phyloP scores from a whole-genome alignment of 1,284 basidiomycete species.

The Pseudozyma pruni region DNA sequence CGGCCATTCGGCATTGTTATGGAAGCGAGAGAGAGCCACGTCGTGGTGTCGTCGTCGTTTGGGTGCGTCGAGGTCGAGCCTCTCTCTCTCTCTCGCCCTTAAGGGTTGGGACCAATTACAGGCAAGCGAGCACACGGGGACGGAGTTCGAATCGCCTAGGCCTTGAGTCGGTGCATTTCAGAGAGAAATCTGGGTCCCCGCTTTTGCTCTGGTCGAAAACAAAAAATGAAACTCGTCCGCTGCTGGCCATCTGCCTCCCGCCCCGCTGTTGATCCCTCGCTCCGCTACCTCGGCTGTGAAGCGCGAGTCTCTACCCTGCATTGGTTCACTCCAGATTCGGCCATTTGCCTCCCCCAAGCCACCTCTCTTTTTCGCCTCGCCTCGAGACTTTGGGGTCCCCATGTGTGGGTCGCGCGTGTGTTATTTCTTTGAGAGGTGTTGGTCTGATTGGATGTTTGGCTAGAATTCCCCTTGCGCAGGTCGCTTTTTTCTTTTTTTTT shows the following conservation, averaged over 20 bases:
- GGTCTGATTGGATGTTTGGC: conserved; percentile 26
- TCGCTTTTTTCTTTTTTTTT: not conserved
- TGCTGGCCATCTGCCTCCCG: not conserved
- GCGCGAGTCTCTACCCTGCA: conserved; percentile 5
- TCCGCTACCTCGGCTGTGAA: not conserved
- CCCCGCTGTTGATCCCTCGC: conserved; percentile 8
- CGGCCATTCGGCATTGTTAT: no score
- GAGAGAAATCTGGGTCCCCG: conserved; percentile 22
- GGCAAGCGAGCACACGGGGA: not conserved
- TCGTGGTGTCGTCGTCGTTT: no score
- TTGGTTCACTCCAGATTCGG: not conserved
- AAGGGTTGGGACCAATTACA: conserved; percentile 20
- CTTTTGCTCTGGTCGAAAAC: no score
- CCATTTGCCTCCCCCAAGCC: not conserved
- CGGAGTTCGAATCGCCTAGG: conserved; percentile 34
- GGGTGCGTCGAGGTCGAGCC: no score
- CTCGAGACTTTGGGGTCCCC: conserved; percentile 24
- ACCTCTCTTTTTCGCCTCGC: conserved; percentile 1
- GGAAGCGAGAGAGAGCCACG: no score
- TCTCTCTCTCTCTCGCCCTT: no score
- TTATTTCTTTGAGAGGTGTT: not conserved
- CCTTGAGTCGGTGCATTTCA: conserved; percentile 8
- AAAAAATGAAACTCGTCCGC: no score
- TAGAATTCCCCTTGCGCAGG: not conserved
- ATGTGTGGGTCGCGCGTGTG: conserved; percentile 4